Conservation (phyloP, 2,329 filamentous ascomycete species). For the Penicillium sp. region DNA sequence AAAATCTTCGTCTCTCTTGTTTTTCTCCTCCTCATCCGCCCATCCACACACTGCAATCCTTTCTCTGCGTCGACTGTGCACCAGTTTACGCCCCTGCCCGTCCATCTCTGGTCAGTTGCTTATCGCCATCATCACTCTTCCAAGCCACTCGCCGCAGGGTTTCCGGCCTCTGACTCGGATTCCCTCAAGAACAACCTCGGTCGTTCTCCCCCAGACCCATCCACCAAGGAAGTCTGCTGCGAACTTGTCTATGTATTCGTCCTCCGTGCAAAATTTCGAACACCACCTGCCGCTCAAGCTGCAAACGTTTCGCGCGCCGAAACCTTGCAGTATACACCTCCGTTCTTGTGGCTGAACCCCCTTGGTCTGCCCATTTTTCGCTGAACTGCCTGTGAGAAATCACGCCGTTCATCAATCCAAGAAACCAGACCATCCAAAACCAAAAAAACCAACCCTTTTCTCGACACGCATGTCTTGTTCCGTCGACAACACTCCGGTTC, state of each 20-base stretch:
- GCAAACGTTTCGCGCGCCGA: conserved; percentile 94
- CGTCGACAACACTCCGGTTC: conserved; percentile 46
- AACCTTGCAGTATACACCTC: conserved; percentile 85
- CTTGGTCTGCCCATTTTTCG: conserved; percentile 29
- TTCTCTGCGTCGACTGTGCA: conserved; percentile 20
- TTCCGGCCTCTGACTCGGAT: conserved; percentile 25
- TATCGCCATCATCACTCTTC: conserved; percentile 24
- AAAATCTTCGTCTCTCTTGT: conserved; percentile 20
- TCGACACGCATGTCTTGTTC: conserved; percentile 60
- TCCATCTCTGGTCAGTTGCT: conserved; percentile 11
- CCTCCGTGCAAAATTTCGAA: conserved; percentile 91
- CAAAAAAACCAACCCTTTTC: conserved; percentile 18
- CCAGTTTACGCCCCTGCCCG: conserved; percentile 16
- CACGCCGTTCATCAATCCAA: conserved; percentile 29
- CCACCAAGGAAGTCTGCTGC: conserved; percentile 34
- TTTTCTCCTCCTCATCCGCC: conserved; percentile 19
- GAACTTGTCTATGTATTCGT: conserved; percentile 95
- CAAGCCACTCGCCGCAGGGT: conserved; percentile 13
- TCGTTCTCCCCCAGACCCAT: conserved; percentile 41
- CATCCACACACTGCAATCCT: conserved; percentile 20
- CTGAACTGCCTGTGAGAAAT: conserved; percentile 32
- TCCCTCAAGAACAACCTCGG: conserved; percentile 30
- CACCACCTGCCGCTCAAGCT: conserved; percentile 91
- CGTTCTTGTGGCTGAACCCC: conserved; percentile 82
- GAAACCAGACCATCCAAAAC: conserved; percentile 9